Conservation (phyloP, 1,284 basidiomycete genomes). For the Puccinia coronata region DNA sequence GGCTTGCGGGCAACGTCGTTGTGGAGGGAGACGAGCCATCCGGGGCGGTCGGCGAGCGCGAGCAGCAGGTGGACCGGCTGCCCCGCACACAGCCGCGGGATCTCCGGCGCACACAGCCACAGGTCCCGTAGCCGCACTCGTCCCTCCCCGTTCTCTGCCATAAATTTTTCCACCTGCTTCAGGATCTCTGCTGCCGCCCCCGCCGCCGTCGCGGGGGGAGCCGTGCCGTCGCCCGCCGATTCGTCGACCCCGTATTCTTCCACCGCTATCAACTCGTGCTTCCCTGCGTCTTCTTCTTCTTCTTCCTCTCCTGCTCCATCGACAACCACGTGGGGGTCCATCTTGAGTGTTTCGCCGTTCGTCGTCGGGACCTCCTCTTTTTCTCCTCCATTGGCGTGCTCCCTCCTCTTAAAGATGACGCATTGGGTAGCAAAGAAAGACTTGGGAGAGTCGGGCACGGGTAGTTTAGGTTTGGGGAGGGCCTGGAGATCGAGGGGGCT, state of each 20-base stretch:
- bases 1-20: neutral
- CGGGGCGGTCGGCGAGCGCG: neutral
- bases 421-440: conserved; percentile 42
- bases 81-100: conserved; percentile 9
- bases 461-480: neutral
- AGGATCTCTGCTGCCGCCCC: neutral
- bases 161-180: neutral
- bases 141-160: neutral
- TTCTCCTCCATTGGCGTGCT: neutral
- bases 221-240: neutral
- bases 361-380: neutral
- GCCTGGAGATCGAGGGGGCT: neutral
- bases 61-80: neutral
- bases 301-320: neutral
- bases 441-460: conserved; percentile 21
- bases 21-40: neutral
- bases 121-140: conserved; percentile 13
- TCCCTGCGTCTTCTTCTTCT: no score
- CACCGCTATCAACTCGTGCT: neutral
- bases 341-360: neutral
- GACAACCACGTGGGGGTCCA: no score
- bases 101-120: neutral
- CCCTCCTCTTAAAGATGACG: conserved; percentile 14
- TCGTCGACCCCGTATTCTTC: neutral
- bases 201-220: neutral